Evolutionary conservation across 345 rosid genomes (phyloP), one percentile per base, ranked within the genome.

Genomic region (Eutrema japonicum): DNA sequence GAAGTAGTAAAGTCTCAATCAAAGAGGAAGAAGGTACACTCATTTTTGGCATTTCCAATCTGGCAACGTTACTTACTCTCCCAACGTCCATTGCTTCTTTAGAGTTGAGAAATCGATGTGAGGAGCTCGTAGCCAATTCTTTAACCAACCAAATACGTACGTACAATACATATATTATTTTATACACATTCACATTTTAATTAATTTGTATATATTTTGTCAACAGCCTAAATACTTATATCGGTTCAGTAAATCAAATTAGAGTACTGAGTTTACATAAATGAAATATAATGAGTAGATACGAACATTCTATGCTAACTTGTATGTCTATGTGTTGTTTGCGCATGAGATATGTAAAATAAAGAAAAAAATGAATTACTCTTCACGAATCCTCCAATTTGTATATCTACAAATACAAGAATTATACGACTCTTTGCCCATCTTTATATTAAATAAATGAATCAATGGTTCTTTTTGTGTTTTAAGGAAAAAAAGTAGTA

Each of bases 1-100:
- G 37, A 8, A 52, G 63, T 41, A 68, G 58, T 75, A 46, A 75
- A 51, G 79, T 76, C 70, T 8, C 75, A 76, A 76, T 70, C 79
- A 63, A 69, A 69, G 79, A 69, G 60, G 51, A 47, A 64, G 60
- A 40, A 7, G 41, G 74, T 76, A 76, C 66, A 63, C 48, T 37
- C 58, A 16, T 62, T 67, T 76, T 63, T 63, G 79, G 79, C 58
- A 70, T 62, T 38, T 54, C 45, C 58, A 70, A 64, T 76, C 63
- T 54, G 79, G 75, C 66, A 55, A 70, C 66, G 46, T 69, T 27
- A 62, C 70, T 62, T 54, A 61, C 71, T 76, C 60, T 48, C 71
- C 66, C 53, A 76, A 69, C 71, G 7, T 76, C 71, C 66, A 52
- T 70, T 70, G 46, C 71, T 70, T 70, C 66, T 70, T 76, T 48